phyloP scores from a whole-genome alignment of 345 rosid genomes.

The Populus ilicifolia region DNA sequence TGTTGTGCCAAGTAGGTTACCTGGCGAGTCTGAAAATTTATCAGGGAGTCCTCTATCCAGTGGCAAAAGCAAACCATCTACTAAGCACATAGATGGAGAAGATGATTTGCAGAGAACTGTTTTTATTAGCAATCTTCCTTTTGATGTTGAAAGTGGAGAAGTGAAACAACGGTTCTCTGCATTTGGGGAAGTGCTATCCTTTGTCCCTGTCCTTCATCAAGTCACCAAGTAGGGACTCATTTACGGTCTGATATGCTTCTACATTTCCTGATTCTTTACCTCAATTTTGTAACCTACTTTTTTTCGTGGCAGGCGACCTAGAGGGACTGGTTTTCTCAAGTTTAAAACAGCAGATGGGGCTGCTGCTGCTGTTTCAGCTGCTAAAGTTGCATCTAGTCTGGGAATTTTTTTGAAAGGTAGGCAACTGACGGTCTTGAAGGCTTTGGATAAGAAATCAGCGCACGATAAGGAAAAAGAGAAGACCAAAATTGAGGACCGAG shows the following conservation, averaged over 20 bases:
- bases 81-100: conserved; percentile 35
- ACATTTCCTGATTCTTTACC: neutral
- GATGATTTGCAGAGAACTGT: conserved; percentile 68
- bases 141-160: conserved; percentile 61
- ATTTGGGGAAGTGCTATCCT: conserved; percentile 73
- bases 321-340: conserved; percentile 87
- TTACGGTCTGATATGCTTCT: conserved; percentile 2
- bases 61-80: conserved; percentile 31
- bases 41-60: conserved; percentile 34
- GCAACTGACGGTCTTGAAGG: conserved; percentile 65
- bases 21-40: conserved; percentile 23
- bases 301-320: conserved; percentile 67
- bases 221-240: conserved; percentile 64
- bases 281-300: conserved; percentile 1
- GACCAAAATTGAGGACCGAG: conserved; percentile 59
- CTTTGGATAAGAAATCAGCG: conserved; percentile 79
- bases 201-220: conserved; percentile 72
- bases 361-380: conserved; percentile 69
- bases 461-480: conserved; percentile 67
- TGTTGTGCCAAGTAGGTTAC: conserved; percentile 26
- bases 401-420: conserved; percentile 82
- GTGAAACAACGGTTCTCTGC: conserved; percentile 68
- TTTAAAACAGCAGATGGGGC: conserved; percentile 71
- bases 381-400: conserved; percentile 51
- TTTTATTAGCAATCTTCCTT: conserved; percentile 85